A percentile compares a stretch with the other conserved stretches of the same genome.
Evolutionary conservation across 768 basidiomycete genomes (phyloP).

Genomic region (Cantharellus anzutake): DNA sequence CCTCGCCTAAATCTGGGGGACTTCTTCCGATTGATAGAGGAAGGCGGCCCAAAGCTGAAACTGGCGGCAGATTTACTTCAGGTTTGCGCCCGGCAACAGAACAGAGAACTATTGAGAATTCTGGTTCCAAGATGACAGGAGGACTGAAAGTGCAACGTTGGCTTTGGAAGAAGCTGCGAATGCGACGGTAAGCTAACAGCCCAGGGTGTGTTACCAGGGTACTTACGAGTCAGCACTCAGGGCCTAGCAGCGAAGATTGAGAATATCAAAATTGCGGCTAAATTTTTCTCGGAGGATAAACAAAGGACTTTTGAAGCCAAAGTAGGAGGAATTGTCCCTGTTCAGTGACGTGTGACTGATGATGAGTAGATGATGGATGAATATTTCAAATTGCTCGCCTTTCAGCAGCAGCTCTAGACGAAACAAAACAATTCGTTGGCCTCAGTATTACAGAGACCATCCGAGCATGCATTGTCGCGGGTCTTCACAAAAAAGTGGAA

Average conservation of each 20-base stretch:
- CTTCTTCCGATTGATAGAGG: conserved; percentile 90
- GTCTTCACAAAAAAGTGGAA: conserved; percentile 74
- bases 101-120: conserved; percentile 87
- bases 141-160: conserved; percentile 83
- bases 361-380: conserved; percentile 79
- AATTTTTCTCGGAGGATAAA: conserved; percentile 90
- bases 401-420: conserved; percentile 69
- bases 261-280: conserved; percentile 65
- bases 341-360: not conserved
- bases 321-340: conserved; percentile 23
- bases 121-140: conserved; percentile 92
- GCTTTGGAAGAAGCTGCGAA: conserved; percentile 63
- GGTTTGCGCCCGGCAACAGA: conserved; percentile 79
- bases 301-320: conserved; percentile 81
- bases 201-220: no score
- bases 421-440: conserved; percentile 65
- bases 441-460: conserved; percentile 79
- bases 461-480: conserved; percentile 51
- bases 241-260: conserved; percentile 52
- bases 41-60: conserved; percentile 54
- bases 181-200: conserved; percentile 38
- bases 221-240: no score
- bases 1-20: conserved; percentile 67
- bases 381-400: conserved; percentile 44
- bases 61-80: conserved; percentile 68